Conservation (phyloP, 169 alveolate species). For the Plasmodium inui region DNA sequence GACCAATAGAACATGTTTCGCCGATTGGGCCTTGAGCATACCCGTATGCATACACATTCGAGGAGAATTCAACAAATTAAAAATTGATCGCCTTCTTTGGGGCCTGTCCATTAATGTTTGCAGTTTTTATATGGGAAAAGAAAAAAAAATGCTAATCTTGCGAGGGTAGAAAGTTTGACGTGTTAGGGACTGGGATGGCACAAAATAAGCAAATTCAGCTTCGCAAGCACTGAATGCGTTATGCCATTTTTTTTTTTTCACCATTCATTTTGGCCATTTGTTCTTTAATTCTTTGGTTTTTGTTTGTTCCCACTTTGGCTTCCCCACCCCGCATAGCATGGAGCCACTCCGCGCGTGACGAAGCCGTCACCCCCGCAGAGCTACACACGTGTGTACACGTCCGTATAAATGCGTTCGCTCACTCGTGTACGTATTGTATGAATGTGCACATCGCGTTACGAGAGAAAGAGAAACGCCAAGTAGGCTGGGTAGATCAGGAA, state of each 20-base stretch:
- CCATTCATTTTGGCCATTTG: not conserved
- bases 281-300: not conserved
- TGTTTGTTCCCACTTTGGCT: not conserved
- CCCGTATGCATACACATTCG: not conserved
- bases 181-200: not conserved
- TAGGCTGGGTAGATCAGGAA: not conserved
- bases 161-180: not conserved
- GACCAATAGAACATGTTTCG: not conserved
- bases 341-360: not conserved
- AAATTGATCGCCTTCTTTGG: not conserved
- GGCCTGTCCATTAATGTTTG: not conserved
- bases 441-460: not conserved
- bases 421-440: not conserved
- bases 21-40: not conserved
- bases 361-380: not conserved
- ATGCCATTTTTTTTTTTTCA: not conserved
- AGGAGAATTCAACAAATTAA: not conserved
- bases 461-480: slow-evolving; percentile 8
- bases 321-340: not conserved
- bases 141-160: not conserved
- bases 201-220: not conserved
- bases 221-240: not conserved
- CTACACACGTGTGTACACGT: slow-evolving; percentile 9
- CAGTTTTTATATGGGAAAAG: not conserved
- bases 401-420: not conserved